These are phyloP conservation scores for Podaxis sp. DNA, from an alignment of 768 basidiomycete species.

Conservation along the genomic window DNA sequence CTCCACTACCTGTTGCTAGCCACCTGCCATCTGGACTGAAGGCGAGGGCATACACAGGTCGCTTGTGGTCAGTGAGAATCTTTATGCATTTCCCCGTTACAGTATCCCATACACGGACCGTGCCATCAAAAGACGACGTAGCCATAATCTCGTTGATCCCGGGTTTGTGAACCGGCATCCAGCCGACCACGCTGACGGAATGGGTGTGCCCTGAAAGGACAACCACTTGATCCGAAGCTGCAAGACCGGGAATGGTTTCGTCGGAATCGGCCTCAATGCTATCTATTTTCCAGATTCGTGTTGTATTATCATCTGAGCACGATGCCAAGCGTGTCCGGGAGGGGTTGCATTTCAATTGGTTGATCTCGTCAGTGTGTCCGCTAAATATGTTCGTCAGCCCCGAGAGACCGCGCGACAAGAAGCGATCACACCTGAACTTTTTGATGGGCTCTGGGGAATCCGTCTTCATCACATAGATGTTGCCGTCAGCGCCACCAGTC, in stretches of 20 bases:
- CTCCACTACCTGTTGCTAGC: conserved; percentile 76
- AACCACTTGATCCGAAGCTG: conserved; percentile 33
- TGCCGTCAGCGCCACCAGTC: conserved; percentile 68
- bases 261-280: conserved; percentile 32
- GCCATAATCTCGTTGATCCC: conserved; percentile 62
- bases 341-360: conserved; percentile 70
- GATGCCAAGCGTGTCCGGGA: conserved; percentile 69
- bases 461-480: conserved; percentile 60
- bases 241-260: conserved; percentile 42
- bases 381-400: conserved; percentile 33
- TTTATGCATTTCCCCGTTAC: conserved; percentile 73
- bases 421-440: conserved; percentile 53
- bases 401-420: not conserved
- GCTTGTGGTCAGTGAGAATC: conserved; percentile 68
- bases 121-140: conserved; percentile 79
- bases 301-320: conserved; percentile 79
- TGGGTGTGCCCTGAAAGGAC: conserved; percentile 64
- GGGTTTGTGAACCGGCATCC: conserved; percentile 57
- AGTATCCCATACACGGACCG: conserved; percentile 82
- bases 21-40: conserved; percentile 75
- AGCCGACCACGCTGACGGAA: conserved; percentile 63
- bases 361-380: conserved; percentile 76
- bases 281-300: conserved; percentile 72
- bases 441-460: conserved; percentile 52
- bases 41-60: conserved; percentile 67